Percentiles rank a stretch among this genome's conserved stretches.
Conservation (phyloP, 2,329 filamentous ascomycete species). For the Esteya vermicola region DNA sequence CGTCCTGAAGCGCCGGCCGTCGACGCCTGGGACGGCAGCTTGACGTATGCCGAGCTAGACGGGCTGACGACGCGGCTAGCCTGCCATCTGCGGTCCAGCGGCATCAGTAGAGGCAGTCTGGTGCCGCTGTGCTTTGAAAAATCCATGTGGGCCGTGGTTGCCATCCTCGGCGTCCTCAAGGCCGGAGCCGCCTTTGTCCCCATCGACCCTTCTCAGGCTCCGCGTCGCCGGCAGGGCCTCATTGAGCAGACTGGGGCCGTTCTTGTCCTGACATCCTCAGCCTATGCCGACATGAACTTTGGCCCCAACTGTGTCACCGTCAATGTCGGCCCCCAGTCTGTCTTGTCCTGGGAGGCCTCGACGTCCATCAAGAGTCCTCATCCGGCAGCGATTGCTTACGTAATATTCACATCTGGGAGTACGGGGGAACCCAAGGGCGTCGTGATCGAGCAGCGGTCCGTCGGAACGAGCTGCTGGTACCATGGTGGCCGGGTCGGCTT, state of each 20-base stretch:
- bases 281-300: too few species aligned
- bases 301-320: too few species aligned
- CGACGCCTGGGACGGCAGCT: conserved; percentile 16
- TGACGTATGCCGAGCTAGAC: conserved; percentile 17
- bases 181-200: conserved; percentile 11
- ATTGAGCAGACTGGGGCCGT: neutral
- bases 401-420: conserved; percentile 45
- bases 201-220: conserved; percentile 29
- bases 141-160: conserved; percentile 51
- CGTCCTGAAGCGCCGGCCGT: conserved; percentile 16
- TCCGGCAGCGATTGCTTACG: conserved; percentile 36
- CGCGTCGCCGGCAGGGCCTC: conserved; percentile 10
- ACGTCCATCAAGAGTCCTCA: too few species aligned
- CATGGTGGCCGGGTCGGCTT: neutral
- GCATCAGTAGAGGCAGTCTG: conserved; percentile 22
- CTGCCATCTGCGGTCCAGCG: conserved; percentile 21
- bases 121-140: conserved; percentile 60
- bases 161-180: conserved; percentile 41
- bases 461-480: conserved; percentile 27
- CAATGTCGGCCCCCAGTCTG: too few species aligned
- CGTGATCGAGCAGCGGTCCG: conserved; percentile 39
- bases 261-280: neutral
- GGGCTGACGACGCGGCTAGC: too few species aligned
- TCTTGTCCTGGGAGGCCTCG: too few species aligned
- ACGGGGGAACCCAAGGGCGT: conserved; percentile 45